A percentile compares a stretch with the other conserved stretches of the same genome.
phyloP scores from a whole-genome alignment of 345 rosid species.

The Camelina hispida region DNA sequence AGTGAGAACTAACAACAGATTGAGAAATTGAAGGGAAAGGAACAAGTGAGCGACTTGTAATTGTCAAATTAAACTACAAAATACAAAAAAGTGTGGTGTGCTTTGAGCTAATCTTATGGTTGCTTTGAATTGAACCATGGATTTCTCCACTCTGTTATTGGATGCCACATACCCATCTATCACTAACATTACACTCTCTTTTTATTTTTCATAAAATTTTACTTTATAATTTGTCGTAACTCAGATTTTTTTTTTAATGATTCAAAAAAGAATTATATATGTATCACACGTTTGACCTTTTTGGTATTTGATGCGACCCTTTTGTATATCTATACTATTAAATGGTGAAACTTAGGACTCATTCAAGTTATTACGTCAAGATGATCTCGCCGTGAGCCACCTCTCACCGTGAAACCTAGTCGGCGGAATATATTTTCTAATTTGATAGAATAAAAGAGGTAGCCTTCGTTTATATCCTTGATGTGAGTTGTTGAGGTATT shows the following conservation, averaged over 20 bases:
- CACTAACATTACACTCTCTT: constrained; percentile 11
- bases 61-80: not conserved
- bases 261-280: not conserved
- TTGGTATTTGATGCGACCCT: constrained; percentile 8
- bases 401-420: too few species aligned
- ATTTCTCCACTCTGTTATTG: constrained; percentile 62
- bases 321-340: not conserved
- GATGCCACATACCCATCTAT: constrained; percentile 44
- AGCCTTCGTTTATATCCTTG: too few species aligned
- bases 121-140: constrained; percentile 69
- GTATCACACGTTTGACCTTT: constrained; percentile 34
- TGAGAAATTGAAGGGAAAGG: constrained; percentile 57
- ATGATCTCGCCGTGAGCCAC: too few species aligned
- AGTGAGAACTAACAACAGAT: constrained; percentile 57
- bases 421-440: too few species aligned
- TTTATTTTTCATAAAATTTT: not conserved
- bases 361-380: too few species aligned
- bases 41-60: constrained; percentile 62
- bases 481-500: too few species aligned
- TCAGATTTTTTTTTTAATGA: not conserved
- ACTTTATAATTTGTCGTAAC: constrained; percentile 30
- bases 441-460: too few species aligned
- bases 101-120: constrained; percentile 52
- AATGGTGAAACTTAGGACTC: too few species aligned
- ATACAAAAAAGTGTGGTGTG: constrained; percentile 16